Evolutionary conservation across 2,329 filamentous ascomycete species (phyloP), one percentile per base, ranked within the genome.

Genomic region (Aspergillus tanneri): DNA sequence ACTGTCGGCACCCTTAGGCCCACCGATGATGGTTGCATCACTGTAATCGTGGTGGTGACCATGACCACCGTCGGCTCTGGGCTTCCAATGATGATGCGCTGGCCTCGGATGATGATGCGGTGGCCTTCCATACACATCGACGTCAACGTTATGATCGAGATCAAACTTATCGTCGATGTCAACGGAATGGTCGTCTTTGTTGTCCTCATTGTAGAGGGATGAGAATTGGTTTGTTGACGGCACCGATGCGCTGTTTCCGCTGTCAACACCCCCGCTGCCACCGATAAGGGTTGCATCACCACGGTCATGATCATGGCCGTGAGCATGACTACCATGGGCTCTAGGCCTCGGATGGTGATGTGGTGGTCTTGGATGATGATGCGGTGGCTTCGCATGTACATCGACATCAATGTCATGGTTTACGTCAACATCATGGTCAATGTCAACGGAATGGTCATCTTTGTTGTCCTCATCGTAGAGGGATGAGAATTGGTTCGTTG

Each of bases 1-100:
- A 11, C 50, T 51, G 12, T 46, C 47, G 19, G 58, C 48, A 23
- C 58, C 61, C 12, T 50, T 49, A 0, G 60, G 55, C 2, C 60
- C 63, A n/a, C 53, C 57, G 8, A 62, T 56, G 5, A 55, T 46
- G 4, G 56, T 58, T 3, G 39, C 38, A 8, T n/a, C n/a, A n/a
- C n/a, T n/a, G n/a, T n/a, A n/a, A n/a, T n/a, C n/a, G n/a, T 56
- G 55, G 10, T 38, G 23, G 11, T 34, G 32, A n/a, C 12, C 4
- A 48, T 39, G n/a, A 18, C 37, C 32, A 24, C 46, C 35, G n/a
- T 34, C 30, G 14, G n/a, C n/a, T n/a, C n/a, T n/a, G n/a, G n/a
- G 30, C 30, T 34, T 34, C 30, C 30, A 34, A 8, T 12, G 28
- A 16, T 9, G 28, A n/a, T n/a, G n/a, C n/a, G n/a, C n/a, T n/a